phyloP scores from a whole-genome alignment of 2,329 filamentous ascomycete species.

The Akanthomyces uredinophilus region DNA sequence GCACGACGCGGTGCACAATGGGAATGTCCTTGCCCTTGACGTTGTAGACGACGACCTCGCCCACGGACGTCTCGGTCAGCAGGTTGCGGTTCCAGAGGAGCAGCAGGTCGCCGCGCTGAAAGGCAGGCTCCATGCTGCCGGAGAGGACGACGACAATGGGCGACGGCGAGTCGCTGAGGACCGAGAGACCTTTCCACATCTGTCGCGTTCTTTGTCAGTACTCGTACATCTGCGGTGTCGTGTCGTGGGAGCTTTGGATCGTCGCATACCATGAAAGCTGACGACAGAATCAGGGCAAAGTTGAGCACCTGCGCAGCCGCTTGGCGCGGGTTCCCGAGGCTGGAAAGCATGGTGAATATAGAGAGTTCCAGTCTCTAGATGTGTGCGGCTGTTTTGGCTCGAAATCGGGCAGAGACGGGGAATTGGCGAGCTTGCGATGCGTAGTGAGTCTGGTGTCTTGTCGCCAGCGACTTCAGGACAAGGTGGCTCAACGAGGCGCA shows the following conservation, averaged over 20 bases:
- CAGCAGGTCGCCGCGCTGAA: constrained; percentile 71
- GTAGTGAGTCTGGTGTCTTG: not conserved
- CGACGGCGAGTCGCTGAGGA: constrained; percentile 68
- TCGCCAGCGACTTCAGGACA: constrained; percentile 9
- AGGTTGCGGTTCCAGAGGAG: constrained; percentile 72
- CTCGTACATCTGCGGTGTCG: not conserved
- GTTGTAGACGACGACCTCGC: constrained; percentile 64
- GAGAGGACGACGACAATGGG: constrained; percentile 81
- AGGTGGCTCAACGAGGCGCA: constrained; percentile 15
- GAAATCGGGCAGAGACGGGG: not conserved
- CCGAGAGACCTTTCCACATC: constrained; percentile 85
- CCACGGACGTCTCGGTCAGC: constrained; percentile 49
- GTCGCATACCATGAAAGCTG: constrained; percentile 73
- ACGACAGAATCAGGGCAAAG: constrained; percentile 84
- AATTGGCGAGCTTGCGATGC: constrained; percentile 10
- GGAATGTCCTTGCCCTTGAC: constrained; percentile 92
- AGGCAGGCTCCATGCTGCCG: constrained; percentile 79
- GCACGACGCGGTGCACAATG: constrained; percentile 89
- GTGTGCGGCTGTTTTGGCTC: not conserved
- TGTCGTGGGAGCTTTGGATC: not conserved
- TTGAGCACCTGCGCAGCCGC: constrained; percentile 78
- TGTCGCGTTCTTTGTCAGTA: constrained; percentile 26
- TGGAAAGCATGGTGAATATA: constrained; percentile 55
- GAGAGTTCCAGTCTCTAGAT: not conserved
- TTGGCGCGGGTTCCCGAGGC: constrained; percentile 71